These are phyloP conservation scores for Entomortierella lignicola DNA, from an alignment of 192 early-diverging fungal genomes.

Conservation along the genomic window DNA sequence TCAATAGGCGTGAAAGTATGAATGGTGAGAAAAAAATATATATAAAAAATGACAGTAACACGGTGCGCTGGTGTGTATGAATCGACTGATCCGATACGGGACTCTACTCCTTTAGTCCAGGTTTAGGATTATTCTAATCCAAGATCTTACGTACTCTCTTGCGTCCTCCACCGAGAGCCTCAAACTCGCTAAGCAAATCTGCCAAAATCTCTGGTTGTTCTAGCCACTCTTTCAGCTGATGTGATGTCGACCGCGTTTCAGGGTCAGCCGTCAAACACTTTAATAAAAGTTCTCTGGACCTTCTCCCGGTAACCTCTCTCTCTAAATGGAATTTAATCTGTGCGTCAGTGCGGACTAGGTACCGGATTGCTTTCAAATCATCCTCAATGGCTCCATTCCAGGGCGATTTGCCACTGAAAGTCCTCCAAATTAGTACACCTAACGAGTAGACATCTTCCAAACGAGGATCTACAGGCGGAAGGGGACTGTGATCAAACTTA, in stretches of 20 bases:
- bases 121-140: background rate
- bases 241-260: slow-evolving; percentile 53
- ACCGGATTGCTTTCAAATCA: slow-evolving; percentile 63
- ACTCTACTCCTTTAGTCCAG: too few relatives aligned
- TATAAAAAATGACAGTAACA: background rate
- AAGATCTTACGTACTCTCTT: slow-evolving; percentile 27
- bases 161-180: slow-evolving; percentile 27
- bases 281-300: slow-evolving; percentile 56
- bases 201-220: slow-evolving; percentile 18
- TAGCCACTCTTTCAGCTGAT: slow-evolving; percentile 32
- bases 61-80: too few relatives aligned
- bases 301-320: slow-evolving; percentile 55
- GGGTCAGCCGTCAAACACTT: slow-evolving; percentile 58
- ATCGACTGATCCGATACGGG: too few relatives aligned
- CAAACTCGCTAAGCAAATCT: slow-evolving; percentile 23
- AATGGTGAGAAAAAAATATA: background rate
- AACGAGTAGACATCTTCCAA: slow-evolving; percentile 66
- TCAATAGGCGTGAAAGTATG: background rate
- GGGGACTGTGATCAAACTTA: slow-evolving; percentile 53
- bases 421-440: slow-evolving; percentile 71
- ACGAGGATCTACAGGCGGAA: slow-evolving; percentile 61
- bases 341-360: slow-evolving; percentile 60
- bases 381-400: slow-evolving; percentile 72
- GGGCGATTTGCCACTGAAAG: slow-evolving; percentile 69
- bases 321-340: slow-evolving; percentile 62